Evolutionary conservation across 2,329 filamentous ascomycete species (phyloP).

Genomic region (Drechslera avenae): DNA sequence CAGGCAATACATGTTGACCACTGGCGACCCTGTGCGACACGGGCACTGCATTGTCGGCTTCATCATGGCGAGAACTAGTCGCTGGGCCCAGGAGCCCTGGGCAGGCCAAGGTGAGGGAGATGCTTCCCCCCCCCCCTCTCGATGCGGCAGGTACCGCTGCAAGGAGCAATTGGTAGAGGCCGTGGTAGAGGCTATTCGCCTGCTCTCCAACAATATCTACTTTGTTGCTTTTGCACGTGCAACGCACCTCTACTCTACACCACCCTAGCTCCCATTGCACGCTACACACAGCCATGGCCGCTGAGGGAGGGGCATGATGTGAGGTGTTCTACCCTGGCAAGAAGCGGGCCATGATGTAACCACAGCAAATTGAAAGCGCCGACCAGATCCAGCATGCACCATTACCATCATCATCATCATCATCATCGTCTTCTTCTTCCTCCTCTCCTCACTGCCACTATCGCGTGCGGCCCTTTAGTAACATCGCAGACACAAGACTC

Average conservation of each 20-base stretch:
- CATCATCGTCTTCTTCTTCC: background rate
- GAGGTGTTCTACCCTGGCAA: conserved; percentile 2
- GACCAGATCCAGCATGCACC: conserved; percentile 33
- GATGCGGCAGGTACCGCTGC: conserved; percentile 19
- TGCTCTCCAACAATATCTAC: background rate
- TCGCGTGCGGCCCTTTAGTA: conserved; percentile 27
- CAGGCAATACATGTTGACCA: background rate
- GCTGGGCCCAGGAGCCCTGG: conserved; percentile 2
- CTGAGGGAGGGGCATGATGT: too few relatives aligned
- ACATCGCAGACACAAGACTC: conserved; percentile 32
- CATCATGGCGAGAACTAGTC: conserved; percentile 1
- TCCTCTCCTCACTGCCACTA: conserved; percentile 10
- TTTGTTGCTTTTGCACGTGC: conserved; percentile 25
- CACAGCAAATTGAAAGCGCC: conserved; percentile 16
- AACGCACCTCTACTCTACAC: conserved; percentile 16
- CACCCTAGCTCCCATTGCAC: conserved; percentile 18
- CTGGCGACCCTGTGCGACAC: conserved; percentile 1
- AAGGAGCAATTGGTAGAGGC: background rate
- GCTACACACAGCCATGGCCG: conserved; percentile 19
- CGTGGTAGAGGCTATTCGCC: background rate
- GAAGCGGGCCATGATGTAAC: conserved; percentile 35
- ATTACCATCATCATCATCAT: background rate
- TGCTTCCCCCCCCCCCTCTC: conserved; percentile 9
- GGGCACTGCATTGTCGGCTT: background rate
- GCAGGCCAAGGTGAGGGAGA: conserved; percentile 1